phyloP scores from a whole-genome alignment of 768 basidiomycete species.

The Psilocybe azurescens region DNA sequence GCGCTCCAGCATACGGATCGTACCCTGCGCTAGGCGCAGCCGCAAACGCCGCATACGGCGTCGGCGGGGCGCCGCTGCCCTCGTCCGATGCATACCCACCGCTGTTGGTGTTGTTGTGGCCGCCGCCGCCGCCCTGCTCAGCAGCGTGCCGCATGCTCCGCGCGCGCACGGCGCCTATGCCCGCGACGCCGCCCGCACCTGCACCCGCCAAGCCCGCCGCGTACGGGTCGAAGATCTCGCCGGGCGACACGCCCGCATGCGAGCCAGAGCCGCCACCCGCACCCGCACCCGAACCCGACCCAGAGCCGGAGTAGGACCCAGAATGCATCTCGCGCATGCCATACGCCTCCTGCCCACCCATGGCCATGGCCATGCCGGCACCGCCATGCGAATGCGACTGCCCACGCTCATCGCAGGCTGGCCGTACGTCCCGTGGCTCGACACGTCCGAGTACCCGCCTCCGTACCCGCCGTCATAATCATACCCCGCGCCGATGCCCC shows the following conservation, averaged over 20 bases:
- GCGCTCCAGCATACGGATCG: background rate
- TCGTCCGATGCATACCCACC: slow-evolving; percentile 30
- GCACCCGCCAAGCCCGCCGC: slow-evolving; percentile 26
- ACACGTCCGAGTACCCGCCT: slow-evolving; percentile 47
- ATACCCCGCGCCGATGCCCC: slow-evolving; percentile 18
- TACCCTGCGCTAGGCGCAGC: slow-evolving; percentile 20
- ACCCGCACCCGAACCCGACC: slow-evolving; percentile 8
- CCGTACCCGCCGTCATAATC: background rate
- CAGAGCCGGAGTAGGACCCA: background rate
- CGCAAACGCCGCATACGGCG: slow-evolving; percentile 47
- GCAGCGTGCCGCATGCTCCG: slow-evolving; percentile 32
- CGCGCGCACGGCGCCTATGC: slow-evolving; percentile 48
- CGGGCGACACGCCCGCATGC: slow-evolving; percentile 25
- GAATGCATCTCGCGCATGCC: slow-evolving; percentile 53
- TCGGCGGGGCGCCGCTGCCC: slow-evolving; percentile 21
- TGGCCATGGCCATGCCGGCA: background rate
- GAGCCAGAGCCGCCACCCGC: slow-evolving; percentile 15
- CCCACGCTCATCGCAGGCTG: slow-evolving; percentile 47
- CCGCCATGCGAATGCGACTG: slow-evolving; percentile 7
- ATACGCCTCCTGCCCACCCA: slow-evolving; percentile 41
- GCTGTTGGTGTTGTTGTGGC: too few relatives aligned
- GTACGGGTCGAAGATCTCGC: slow-evolving; percentile 38
- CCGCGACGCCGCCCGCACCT: slow-evolving; percentile 41
- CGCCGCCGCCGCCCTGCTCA: too few relatives aligned
- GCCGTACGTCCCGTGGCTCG: slow-evolving; percentile 61